Percentiles rank a stretch among this genome's conserved stretches.
Evolutionary conservation across 768 basidiomycete genomes (phyloP).

Genomic region (Tremella mesenterica): DNA sequence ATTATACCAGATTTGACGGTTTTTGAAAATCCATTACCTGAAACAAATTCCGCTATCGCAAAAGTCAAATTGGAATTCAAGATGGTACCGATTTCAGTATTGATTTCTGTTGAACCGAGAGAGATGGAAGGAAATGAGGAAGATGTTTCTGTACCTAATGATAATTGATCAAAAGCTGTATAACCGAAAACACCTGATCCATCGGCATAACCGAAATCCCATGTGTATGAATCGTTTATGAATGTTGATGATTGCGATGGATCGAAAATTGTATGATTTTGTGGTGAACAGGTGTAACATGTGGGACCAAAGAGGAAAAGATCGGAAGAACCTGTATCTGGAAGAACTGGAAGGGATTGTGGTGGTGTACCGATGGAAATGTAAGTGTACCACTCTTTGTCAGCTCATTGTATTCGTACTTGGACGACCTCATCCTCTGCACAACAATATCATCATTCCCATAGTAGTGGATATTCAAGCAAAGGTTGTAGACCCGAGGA

Average conservation of each 20-base stretch:
- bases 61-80: slow-evolving; percentile 8
- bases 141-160: not conserved
- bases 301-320: slow-evolving; percentile 14
- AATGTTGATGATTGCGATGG: slow-evolving; percentile 7
- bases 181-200: slow-evolving; percentile 17
- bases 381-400: slow-evolving; percentile 20
- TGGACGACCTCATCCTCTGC: too few relatives aligned
- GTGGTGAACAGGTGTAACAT: slow-evolving; percentile 8
- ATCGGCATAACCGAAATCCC: slow-evolving; percentile 15
- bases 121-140: too few relatives aligned
- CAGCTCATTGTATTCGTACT: not conserved
- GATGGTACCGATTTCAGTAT: too few relatives aligned
- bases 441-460: too few relatives aligned
- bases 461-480: too few relatives aligned
- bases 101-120: too few relatives aligned
- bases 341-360: slow-evolving; percentile 18
- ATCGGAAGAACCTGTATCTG: slow-evolving; percentile 23
- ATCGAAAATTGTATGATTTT: slow-evolving; percentile 9
- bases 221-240: slow-evolving; percentile 5
- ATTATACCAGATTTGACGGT: slow-evolving; percentile 10
- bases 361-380: slow-evolving; percentile 21
- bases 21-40: slow-evolving; percentile 2
- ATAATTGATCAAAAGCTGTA: slow-evolving; percentile 4
- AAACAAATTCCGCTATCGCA: slow-evolving; percentile 7
- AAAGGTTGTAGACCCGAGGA: too few relatives aligned